Percentiles rank a stretch among this genome's conserved stretches.
Evolutionary conservation across 192 early-diverging fungal species (phyloP).

Genomic region (Coemansia sp.): DNA sequence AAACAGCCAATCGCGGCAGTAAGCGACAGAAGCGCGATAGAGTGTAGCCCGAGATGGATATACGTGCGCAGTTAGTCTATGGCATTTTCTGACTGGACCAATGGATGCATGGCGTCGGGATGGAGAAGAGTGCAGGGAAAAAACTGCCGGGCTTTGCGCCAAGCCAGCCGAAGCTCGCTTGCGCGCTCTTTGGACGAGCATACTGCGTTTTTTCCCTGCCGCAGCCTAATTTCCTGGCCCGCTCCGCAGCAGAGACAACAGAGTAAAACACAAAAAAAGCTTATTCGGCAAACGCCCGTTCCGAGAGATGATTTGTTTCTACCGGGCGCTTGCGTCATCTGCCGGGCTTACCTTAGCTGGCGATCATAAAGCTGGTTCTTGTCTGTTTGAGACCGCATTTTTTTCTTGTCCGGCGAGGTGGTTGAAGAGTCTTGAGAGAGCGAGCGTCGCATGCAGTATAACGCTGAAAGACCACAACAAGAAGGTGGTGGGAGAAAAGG

Average conservation of each 20-base stretch:
- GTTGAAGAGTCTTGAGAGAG: constrained; percentile 17
- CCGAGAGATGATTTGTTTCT: too few relatives aligned
- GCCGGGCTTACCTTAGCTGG: constrained; percentile 33
- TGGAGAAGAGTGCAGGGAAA: not conserved
- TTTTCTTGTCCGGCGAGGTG: constrained; percentile 21
- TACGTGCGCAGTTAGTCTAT: not conserved
- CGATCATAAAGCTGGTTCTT: constrained; percentile 46
- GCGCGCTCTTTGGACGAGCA: not conserved
- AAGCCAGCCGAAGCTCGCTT: too few relatives aligned
- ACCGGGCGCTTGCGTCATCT: not conserved
- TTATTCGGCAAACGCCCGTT: not conserved
- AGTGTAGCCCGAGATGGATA: not conserved
- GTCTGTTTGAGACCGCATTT: constrained; percentile 47
- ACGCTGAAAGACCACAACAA: not conserved
- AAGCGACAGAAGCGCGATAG: not conserved
- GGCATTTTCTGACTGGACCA: constrained; percentile 4
- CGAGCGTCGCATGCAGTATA: constrained; percentile 37
- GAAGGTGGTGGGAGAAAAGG: not conserved
- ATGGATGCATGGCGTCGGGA: constrained; percentile 8
- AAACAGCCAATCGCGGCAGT: constrained; percentile 4
- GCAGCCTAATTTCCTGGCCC: not conserved
- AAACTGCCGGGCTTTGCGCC: not conserved
- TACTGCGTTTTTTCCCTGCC: not conserved
- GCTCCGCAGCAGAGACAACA: not conserved
- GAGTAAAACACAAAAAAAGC: not conserved